phyloP scores from a whole-genome alignment of 192 early-diverging fungal species.

The Dissophora ornata region DNA sequence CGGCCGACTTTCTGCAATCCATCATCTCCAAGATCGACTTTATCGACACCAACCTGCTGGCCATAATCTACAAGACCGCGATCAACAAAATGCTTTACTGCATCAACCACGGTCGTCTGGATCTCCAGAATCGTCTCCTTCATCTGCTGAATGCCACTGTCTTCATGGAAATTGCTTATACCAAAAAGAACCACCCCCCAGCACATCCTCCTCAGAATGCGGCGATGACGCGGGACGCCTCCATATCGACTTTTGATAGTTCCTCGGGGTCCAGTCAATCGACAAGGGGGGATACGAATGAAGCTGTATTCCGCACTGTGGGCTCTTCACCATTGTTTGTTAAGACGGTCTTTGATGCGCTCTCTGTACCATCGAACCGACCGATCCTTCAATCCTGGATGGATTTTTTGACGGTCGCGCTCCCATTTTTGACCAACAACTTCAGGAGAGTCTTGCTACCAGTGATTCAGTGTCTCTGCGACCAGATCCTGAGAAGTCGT shows the following conservation, averaged over 20 bases:
- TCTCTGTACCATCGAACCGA: slow-evolving; percentile 70
- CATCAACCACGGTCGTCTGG: slow-evolving; percentile 59
- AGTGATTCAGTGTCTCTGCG: slow-evolving; percentile 69
- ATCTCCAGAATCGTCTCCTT: slow-evolving; percentile 70
- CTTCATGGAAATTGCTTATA: slow-evolving; percentile 50
- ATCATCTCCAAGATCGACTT: slow-evolving; percentile 66
- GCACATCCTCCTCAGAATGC: neutral
- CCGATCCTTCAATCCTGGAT: slow-evolving; percentile 80
- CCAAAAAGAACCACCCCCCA: slow-evolving; percentile 19
- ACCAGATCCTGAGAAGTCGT: slow-evolving; percentile 62
- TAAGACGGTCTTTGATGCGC: slow-evolving; percentile 68
- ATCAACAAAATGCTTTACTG: slow-evolving; percentile 71
- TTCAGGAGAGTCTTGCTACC: slow-evolving; percentile 74
- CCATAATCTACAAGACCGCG: slow-evolving; percentile 61
- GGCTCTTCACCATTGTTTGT: slow-evolving; percentile 63
- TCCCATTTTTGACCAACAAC: slow-evolving; percentile 69
- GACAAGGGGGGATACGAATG: slow-evolving; percentile 10
- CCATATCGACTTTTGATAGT: slow-evolving; percentile 27
- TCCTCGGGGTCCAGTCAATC: neutral
- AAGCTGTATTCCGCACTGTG: slow-evolving; percentile 35
- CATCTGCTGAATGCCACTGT: slow-evolving; percentile 65
- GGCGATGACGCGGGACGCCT: slow-evolving; percentile 21
- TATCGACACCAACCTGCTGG: slow-evolving; percentile 60
- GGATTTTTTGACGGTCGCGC: slow-evolving; percentile 73
- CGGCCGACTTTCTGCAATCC: slow-evolving; percentile 67